These are phyloP conservation scores for Candida parachauliodes DNA, from an alignment of 805 yeast genomes.

Conservation along the genomic window DNA sequence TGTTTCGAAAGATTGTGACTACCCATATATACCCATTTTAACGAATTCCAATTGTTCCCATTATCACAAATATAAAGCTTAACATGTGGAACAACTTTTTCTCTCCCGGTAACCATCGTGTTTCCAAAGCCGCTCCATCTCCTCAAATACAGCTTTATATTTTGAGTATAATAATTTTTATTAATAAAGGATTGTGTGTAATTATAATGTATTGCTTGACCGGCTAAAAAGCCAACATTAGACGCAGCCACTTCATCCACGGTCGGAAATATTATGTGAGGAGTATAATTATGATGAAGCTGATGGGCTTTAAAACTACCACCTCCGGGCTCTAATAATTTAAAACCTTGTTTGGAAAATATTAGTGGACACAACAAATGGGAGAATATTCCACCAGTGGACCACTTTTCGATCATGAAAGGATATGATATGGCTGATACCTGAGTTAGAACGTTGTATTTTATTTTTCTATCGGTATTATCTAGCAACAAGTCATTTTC, in stretches of 20 bases:
- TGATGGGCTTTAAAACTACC: slow-evolving; percentile 20
- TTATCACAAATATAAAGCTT: slow-evolving; percentile 61
- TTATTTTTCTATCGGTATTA: slow-evolving; percentile 10
- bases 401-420: slow-evolving; percentile 18
- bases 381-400: slow-evolving; percentile 40
- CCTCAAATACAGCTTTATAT: slow-evolving; percentile 40
- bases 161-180: slow-evolving; percentile 37
- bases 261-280: slow-evolving; percentile 45
- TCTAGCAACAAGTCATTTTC: slow-evolving; percentile 27
- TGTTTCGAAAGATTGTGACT: slow-evolving; percentile 72
- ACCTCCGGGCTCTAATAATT: slow-evolving; percentile 26
- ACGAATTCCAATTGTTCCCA: slow-evolving; percentile 44
- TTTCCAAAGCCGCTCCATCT: slow-evolving; percentile 36
- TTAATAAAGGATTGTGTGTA: slow-evolving; percentile 20
- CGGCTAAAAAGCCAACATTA: slow-evolving; percentile 45
- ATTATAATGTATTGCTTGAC: slow-evolving; percentile 49
- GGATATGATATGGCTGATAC: slow-evolving; percentile 51
- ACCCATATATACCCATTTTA: slow-evolving; percentile 70
- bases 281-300: slow-evolving; percentile 20
- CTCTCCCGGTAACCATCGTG: slow-evolving; percentile 25
- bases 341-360: slow-evolving; percentile 21
- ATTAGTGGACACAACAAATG: slow-evolving; percentile 47
- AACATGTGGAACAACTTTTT: slow-evolving; percentile 56
- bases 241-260: slow-evolving; percentile 35
- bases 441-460: slow-evolving; percentile 39